Evolutionary conservation across 2,329 filamentous ascomycete genomes (phyloP).

Genomic region (Taxawa tesnikishii): DNA sequence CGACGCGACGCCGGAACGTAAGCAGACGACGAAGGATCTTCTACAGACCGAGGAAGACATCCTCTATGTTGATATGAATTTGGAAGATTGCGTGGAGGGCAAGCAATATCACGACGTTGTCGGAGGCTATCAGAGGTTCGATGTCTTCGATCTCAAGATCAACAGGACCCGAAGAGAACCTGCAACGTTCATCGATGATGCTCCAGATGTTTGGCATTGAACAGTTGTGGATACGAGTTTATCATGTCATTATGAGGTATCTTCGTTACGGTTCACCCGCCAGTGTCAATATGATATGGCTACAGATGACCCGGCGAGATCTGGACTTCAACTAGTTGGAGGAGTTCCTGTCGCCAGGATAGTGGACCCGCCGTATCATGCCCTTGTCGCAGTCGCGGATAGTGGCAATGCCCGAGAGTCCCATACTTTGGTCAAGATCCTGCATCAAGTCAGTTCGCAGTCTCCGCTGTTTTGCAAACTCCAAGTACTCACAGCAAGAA

Average conservation of each 20-base stretch:
- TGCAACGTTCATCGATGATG: constrained; percentile 14
- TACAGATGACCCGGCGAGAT: too few relatives aligned
- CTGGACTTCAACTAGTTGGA: constrained; percentile 5
- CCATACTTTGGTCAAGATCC: constrained; percentile 12
- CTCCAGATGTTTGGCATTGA: too few relatives aligned
- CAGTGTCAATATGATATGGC: too few relatives aligned
- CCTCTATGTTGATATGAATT: constrained; percentile 39
- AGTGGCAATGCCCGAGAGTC: constrained; percentile 7
- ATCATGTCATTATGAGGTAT: too few relatives aligned
- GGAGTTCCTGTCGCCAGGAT: constrained; percentile 9
- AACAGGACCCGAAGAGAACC: constrained; percentile 28
- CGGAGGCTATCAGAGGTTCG: constrained; percentile 42
- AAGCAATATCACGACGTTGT: constrained; percentile 47
- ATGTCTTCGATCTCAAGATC: constrained; percentile 41
- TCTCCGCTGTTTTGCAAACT: not conserved
- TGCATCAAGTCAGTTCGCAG: constrained; percentile 1
- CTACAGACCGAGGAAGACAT: constrained; percentile 37
- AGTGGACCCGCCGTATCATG: constrained; percentile 7
- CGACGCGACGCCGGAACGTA: constrained; percentile 6
- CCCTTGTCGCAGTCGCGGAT: constrained; percentile 7
- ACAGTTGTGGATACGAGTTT: too few relatives aligned
- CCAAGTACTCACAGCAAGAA: too few relatives aligned
- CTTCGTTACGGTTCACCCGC: too few relatives aligned
- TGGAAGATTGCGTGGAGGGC: constrained; percentile 38
- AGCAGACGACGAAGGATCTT: constrained; percentile 17